Conservation (phyloP, 257 asterid genomes). For the Ilex aquifolium region DNA sequence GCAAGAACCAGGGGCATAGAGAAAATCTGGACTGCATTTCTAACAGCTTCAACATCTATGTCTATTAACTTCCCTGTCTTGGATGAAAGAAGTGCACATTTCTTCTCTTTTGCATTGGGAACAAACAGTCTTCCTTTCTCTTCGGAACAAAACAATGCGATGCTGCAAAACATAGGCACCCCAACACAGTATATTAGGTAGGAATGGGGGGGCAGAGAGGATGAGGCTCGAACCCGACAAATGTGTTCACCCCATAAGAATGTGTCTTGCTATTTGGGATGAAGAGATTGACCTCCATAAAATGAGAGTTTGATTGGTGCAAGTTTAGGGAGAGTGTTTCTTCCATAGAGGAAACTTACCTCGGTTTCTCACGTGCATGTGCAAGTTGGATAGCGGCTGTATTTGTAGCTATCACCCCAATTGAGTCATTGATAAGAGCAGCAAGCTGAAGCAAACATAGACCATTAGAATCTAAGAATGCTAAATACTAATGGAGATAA, state of each 20-base stretch:
- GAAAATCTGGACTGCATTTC: slow-evolving; percentile 54
- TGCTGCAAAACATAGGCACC: slow-evolving; percentile 28
- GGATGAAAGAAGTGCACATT: slow-evolving; percentile 61
- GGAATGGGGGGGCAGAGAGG: too few relatives aligned
- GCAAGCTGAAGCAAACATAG: slow-evolving; percentile 46
- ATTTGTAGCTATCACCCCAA: slow-evolving; percentile 75
- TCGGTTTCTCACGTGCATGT: slow-evolving; percentile 67
- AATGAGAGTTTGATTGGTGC: too few relatives aligned
- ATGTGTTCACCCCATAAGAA: too few relatives aligned
- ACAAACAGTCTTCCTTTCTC: slow-evolving; percentile 60
- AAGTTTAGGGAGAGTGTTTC: neutral
- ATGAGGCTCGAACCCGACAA: too few relatives aligned
- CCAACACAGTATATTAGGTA: neutral
- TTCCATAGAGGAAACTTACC: slow-evolving; percentile 34
- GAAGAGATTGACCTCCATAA: too few relatives aligned
- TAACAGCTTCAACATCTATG: slow-evolving; percentile 66
- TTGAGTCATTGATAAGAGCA: slow-evolving; percentile 76
- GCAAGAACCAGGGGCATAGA: slow-evolving; percentile 60
- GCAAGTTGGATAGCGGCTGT: slow-evolving; percentile 88
- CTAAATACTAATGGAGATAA: too few relatives aligned
- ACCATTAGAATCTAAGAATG: neutral
- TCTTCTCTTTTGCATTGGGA: slow-evolving; percentile 61
- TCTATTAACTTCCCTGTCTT: slow-evolving; percentile 69
- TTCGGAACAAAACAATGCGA: slow-evolving; percentile 65
- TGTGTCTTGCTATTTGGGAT: too few relatives aligned